Evolutionary conservation across 2,329 filamentous ascomycete species (phyloP), one percentile per base, ranked within the genome.

Genomic region (Fusarium sp.): DNA sequence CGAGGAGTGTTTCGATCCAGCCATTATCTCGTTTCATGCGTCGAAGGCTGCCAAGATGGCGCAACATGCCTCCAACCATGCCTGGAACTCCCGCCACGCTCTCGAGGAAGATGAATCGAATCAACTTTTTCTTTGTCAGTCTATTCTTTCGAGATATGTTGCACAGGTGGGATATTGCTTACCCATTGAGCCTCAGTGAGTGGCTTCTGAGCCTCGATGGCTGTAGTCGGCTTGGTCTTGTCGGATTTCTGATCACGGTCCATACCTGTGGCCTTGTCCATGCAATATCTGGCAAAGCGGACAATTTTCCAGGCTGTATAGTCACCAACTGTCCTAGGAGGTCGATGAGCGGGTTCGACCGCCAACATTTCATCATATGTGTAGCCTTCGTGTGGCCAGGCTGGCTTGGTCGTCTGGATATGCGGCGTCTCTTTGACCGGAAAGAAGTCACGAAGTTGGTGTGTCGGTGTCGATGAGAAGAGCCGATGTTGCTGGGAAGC

Each of bases 41-140:
- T 49, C 96, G 88, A 78, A 98, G 88, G 74, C 92, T 95, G 80
- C 93, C 91, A 42, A 98, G 87, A 83, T 99, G 96, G 38, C 96
- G 88, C 21, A 98, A 86, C 93, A 97, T 98, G 28, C 95, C 96
- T 1, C 93, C 96, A 1, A 98, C 96, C 94, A 98, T 98, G 12
- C 96, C 96, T 0, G 96, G 96, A 0, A 98, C 96, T 38, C 95
- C 96, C 18, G 96, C 96, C 43, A 99, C 94, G 54, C 92, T 95
- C 82, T 99, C 96, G 38, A 99, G 88, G 82, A 99, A 99, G 75
- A 99, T 89, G 79, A 97, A 96, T 11, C 96, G 89, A 54, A 93
- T 89, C 77, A 98, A 87, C 86, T 86, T 57, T 25, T 25, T 50
- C 32, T 19, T 37, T 64, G 53, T 79, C 58, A 79, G 73, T 46